Base-by-base conservation (phyloP, 169 alveolate genomes). In the Plasmodium falciparum region DNA sequence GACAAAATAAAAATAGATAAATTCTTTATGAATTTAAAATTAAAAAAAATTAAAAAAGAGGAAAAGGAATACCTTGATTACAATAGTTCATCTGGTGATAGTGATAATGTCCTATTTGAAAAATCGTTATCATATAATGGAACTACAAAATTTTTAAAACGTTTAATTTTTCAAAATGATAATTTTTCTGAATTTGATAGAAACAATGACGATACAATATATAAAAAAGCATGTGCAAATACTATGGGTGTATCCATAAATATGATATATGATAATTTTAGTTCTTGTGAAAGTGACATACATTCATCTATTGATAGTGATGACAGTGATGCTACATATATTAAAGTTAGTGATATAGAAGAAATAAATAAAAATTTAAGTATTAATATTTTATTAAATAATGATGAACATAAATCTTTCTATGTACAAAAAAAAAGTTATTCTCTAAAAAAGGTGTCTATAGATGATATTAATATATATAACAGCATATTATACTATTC, bases 381-480 rank as follows among this genome's bases (percentile, higher is more conserved):
- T 59, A 66, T 78, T 65, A 78, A 65, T 50, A 65, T 65, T 50
- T 59, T 78, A 45, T 71, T 78, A 49, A 78, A 78, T 22, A 67
- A 49, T 78, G 15, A 66, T 63, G 66, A 59, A 66, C 78, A 78
- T 66, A 78, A 78, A 26, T 78, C 66, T 39, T 78, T 78, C 54
- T 78, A 50, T 78, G 72, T 78, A 70, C 65, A 78, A 66, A 78
- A 66, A 52, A 76, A 69, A 52, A 78, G 67, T 52, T 65, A 78
- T 50, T 65, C 56, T 52, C 67, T 78, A 78, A 78, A 78, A 78
- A 76, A 78, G 39, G n/a, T 78, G 13, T 78, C 89, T 43, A 78
- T 78, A 78, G 89, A 78, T 17, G 74, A 78, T 78, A 65, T 78
- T 78, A 78, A 78, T 66, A 78, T 78, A 26, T 78, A 50, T 78